Evolutionary conservation across 306 rosid genomes (phyloP).

Genomic region (Abrus precatorius): DNA sequence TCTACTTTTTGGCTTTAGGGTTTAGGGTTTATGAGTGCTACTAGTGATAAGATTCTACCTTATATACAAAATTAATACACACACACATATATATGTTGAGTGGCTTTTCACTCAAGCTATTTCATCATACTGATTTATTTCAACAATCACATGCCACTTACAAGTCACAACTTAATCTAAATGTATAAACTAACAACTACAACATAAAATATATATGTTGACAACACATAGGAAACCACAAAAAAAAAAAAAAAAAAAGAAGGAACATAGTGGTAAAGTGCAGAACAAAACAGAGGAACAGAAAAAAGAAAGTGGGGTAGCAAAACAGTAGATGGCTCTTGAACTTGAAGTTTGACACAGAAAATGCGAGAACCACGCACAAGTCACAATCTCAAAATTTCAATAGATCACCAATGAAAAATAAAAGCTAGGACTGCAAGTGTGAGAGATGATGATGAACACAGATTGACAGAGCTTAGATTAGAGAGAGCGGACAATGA

Average conservation of each 20-base stretch:
- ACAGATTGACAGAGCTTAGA: not conserved
- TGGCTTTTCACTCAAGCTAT: slow-evolving; percentile 12
- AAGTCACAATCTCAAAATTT: not conserved
- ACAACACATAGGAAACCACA: not conserved
- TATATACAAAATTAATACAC: no score
- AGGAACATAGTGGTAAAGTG: not conserved
- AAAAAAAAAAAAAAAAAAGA: not conserved
- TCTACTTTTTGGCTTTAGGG: not conserved
- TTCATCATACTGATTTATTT: not conserved
- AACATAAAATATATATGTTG: not conserved
- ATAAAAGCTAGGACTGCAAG: not conserved
- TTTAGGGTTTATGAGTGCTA: not conserved
- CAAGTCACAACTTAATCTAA: not conserved
- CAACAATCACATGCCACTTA: not conserved
- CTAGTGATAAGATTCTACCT: not conserved
- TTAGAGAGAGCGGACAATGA: not conserved
- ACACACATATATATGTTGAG: not conserved
- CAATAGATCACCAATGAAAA: not conserved
- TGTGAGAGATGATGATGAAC: not conserved
- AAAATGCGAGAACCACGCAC: not conserved
- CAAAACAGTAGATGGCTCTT: no score
- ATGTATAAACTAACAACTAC: not conserved
- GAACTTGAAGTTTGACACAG: not conserved
- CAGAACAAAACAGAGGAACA: not conserved
- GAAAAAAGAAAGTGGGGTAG: not conserved